Percentiles rank a stretch among this genome's conserved stretches.
phyloP scores from a whole-genome alignment of 108 stramenopile species.

The Skeletonema tropicum region DNA sequence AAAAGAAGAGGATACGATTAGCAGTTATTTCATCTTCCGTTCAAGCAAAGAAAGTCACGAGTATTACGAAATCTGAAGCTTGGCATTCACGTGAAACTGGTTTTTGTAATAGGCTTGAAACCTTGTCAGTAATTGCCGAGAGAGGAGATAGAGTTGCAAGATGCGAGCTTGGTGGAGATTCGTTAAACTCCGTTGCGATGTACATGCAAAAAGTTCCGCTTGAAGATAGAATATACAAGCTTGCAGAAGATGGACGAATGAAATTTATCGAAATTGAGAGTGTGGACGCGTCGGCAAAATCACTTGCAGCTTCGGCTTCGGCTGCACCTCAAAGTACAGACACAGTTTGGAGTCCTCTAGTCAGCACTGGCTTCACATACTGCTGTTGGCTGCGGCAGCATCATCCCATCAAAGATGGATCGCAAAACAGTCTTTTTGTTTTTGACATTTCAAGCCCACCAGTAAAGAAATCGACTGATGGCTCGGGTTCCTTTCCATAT shows the following conservation, averaged over 20 bases:
- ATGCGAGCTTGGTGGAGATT: conserved; percentile 78
- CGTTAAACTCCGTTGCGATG: conserved; percentile 75
- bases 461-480: conserved; percentile 54
- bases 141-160: conserved; percentile 72
- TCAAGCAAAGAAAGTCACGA: conserved; percentile 39
- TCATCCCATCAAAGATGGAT: conserved; percentile 53
- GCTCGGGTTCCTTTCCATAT: conserved; percentile 35
- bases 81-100: conserved; percentile 68
- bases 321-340: conserved; percentile 57
- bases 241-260: conserved; percentile 75
- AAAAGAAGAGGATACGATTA: conserved; percentile 56
- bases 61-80: conserved; percentile 48
- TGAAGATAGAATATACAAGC: conserved; percentile 79
- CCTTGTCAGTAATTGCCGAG: conserved; percentile 76
- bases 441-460: conserved; percentile 80
- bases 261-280: conserved; percentile 81
- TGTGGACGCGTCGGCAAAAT: conserved; percentile 66
- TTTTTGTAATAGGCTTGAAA: conserved; percentile 69
- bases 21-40: conserved; percentile 77
- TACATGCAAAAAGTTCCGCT: conserved; percentile 76
- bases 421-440: conserved; percentile 65
- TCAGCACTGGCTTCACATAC: conserved; percentile 74
- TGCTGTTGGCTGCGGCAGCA: conserved; percentile 80
- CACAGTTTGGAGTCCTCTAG: conserved; percentile 72
- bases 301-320: conserved; percentile 45